These are phyloP conservation scores for Geosmithia morbida DNA, from an alignment of 2,329 filamentous ascomycete genomes.

Conservation along the genomic window DNA sequence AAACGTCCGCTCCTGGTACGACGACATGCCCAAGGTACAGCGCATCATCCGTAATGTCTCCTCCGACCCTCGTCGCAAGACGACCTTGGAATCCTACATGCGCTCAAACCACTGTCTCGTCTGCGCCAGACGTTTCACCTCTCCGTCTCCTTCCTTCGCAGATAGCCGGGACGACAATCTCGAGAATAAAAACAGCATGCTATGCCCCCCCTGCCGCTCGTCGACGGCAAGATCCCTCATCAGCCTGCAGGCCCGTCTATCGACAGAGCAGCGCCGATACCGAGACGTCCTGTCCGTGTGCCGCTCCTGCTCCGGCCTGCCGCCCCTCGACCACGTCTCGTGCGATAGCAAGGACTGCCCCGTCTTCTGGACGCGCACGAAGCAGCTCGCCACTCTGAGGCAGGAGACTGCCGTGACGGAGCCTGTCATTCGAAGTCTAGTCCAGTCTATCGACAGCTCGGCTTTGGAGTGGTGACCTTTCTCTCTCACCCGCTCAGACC, in stretches of 20 bases:
- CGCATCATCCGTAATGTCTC: constrained; percentile 35
- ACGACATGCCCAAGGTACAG: constrained; percentile 89
- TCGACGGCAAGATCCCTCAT: constrained; percentile 40
- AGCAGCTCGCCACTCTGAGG: constrained; percentile 36
- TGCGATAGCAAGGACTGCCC: constrained; percentile 91
- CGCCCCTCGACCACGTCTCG: constrained; percentile 60
- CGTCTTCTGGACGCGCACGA: constrained; percentile 70
- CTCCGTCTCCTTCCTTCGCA: constrained; percentile 6
- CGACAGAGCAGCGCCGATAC: constrained; percentile 46
- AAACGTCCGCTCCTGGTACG: constrained; percentile 82
- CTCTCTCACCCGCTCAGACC: too few species aligned
- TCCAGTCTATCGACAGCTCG: constrained; percentile 10
- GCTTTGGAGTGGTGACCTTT: constrained; percentile 17
- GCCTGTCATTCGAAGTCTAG: constrained; percentile 17
- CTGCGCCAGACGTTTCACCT: constrained; percentile 29
- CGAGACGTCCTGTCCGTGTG: constrained; percentile 58
- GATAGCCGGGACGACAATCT: neutral
- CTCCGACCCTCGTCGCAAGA: constrained; percentile 27
- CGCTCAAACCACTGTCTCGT: constrained; percentile 64
- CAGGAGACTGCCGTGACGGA: constrained; percentile 18
- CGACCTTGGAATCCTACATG: constrained; percentile 92
- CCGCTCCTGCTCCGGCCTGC: constrained; percentile 61
- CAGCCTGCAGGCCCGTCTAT: constrained; percentile 46
- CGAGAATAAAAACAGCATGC: constrained; percentile 2
- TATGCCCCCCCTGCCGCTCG: constrained; percentile 44